Evolutionary conservation across 108 stramenopile genomes (phyloP), one percentile per base, ranked within the genome.

Genomic region (Cyclotella sp.): DNA sequence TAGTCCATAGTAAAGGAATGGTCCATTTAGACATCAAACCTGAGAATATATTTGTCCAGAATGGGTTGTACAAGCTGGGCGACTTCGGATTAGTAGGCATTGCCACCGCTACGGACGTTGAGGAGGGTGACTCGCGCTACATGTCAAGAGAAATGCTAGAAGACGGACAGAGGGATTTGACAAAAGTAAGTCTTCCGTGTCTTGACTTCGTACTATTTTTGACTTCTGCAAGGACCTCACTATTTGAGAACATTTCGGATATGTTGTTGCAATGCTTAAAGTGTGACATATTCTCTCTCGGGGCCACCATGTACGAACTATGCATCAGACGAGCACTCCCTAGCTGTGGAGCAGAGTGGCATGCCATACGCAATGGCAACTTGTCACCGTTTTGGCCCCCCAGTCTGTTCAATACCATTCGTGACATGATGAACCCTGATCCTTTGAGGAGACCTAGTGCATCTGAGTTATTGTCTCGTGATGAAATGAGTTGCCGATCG

Each of bases 201-300:
- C 5, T 34, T 19, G 22, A 1, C 19, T 12, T 39, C 42, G 18
- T 63, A 28, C 19, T 46, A 30, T 14, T 57, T 11, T 64, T 9
- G 19, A 10, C 39, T 53, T 18, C 15, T 71, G 3, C 39, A n/a
- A 14, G 34, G 34, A 9, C 47, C n/a, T 39, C 34, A 30, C 14
- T 61, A 29, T 3, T 61, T 61, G 29, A 34, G 34, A 9, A 12
- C 55, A 19, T 12, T 26, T 0, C 4, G 22, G 8, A 13, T 13
- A 24, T 57, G 8, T 1, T 57, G 22, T 6, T 57, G 19, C 55
- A 8, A 13, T 26, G 1, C 44, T 63, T 11, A 55, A 30, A 73
- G 82, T 86, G 86, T 41, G 90, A 91, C 53, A 89, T 91, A 8
- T 91, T 91, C 47, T 91, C 90, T 11, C 82, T 91, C 16, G 90